These are phyloP conservation scores for Rhododendron molle DNA, from an alignment of 148 eudicot species.

Conservation along the genomic window DNA sequence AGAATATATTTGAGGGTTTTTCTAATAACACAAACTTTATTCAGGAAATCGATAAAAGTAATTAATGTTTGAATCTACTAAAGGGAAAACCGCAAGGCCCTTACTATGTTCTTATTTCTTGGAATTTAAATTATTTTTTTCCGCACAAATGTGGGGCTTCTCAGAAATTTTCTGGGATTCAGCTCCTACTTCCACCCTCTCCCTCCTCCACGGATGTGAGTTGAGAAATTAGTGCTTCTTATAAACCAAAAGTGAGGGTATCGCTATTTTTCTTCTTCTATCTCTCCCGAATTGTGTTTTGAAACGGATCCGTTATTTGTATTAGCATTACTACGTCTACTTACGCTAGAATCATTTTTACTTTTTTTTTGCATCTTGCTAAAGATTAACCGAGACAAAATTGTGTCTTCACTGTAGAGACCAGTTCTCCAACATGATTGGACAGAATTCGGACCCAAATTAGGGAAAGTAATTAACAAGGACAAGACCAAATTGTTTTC, in stretches of 20 bases:
- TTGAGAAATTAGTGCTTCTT: not conserved
- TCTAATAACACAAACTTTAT: too few species aligned
- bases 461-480: not conserved
- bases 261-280: not conserved
- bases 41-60: too few species aligned
- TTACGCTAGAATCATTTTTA: too few species aligned
- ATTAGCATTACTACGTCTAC: too few species aligned
- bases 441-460: slow-evolving; percentile 10
- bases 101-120: too few species aligned
- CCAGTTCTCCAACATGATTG: slow-evolving; percentile 2
- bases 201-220: not conserved
- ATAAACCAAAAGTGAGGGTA: not conserved
- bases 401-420: not conserved
- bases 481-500: not conserved
- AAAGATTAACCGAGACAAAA: not conserved
- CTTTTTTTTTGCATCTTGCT: not conserved
- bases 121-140: too few species aligned
- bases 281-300: not conserved
- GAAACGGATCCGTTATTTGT: not conserved
- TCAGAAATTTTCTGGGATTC: too few species aligned
- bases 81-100: too few species aligned
- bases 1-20: too few species aligned
- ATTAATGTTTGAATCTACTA: too few species aligned
- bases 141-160: too few species aligned
- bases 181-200: too few species aligned